Base-by-base conservation (phyloP, 345 rosid genomes). In the Citrus sp. region DNA sequence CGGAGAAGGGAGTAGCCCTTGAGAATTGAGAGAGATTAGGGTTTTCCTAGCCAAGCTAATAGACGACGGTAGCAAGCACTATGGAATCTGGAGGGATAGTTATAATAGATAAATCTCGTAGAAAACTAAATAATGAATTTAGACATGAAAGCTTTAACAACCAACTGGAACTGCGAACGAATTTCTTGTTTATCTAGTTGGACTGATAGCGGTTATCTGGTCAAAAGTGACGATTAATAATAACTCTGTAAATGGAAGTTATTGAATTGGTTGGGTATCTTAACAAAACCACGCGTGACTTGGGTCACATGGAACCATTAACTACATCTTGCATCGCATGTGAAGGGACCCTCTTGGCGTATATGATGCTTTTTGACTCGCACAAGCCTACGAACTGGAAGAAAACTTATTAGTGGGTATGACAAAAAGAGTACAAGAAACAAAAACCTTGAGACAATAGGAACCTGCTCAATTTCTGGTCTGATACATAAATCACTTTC, bases 281-380 rank as follows among this genome's bases (percentile, higher is more conserved):
- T 27, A 32, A 42, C 59, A 64, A 61, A 62, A 63, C 54, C 73
- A 54, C 22, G 66, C 40, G 14, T 77, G 78, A 9, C 62, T 63
- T 34, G 2, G 72, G 7, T 70, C 68, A n/a, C 79, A 55, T 69
- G 80, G 65, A 6, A 38, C 70, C 7, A 42, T 32, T 27, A 34
- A 67, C 56, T 63, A 67, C 72, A 49, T 6, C 38, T 77, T 81
- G 77, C 80, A 42, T 79, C 87, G 82, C 85, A 58, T 79, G 87
- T 80, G 76, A 64, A 40, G 67, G 22, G 73, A n/a, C 69, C 69
- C 67, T 22, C 19, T 9, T 19, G 27, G 65, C n/a, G 55, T 13
- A 12, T 3, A 64, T 19, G 77, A 37, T 68, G 84, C 82, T 60
- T 68, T 78, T 81, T 79, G 80, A 79, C 84, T 62, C 58, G 6